Evolutionary conservation across 306 rosid species (phyloP), one percentile per base, ranked within the genome.

Genomic region (Echinosophora koreensis): DNA sequence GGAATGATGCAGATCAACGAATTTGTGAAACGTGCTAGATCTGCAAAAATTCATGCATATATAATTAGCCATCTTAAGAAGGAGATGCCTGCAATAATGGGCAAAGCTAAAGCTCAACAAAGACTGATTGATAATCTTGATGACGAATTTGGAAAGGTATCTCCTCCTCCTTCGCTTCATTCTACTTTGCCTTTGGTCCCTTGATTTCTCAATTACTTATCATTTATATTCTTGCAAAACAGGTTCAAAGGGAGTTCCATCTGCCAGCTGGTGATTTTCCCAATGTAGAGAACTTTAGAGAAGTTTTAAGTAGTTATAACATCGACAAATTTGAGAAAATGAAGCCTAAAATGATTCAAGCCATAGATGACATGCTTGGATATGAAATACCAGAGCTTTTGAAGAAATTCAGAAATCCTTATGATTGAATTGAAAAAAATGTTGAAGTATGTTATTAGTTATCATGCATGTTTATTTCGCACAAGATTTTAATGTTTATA

Each of bases 21-120:
- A 80, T 96, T 89, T 74, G 99, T 96, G 17, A 96, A 96, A 66
- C 94, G 98, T 52, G 98, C 99, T 6, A 87, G 99, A 88, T 93
- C 97, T 49, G 99, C 96, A 14, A 96, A 96, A 86, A 92, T 92
- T 47, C 99, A 96, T 70, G 98, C 99, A 46, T 85, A 91, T 77
- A 96, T 96, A 9, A 86, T 96, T 50, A 88, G 97, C 50, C 99
- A 96, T 78, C 95, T 96, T 3, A 89, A 81, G 84, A 92, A 88
- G 85, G 97, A 92, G 83, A 96, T 96, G 98, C 99, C 99, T 72
- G 74, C 96, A 14, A 85, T 96, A 74, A 89, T 95, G 76, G 99
- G 98, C 73, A 96, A 96, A 84, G 90, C 98, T 10, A 96, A 96
- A 85, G 72, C 96, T 65, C 99, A 92, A 56, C 96, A 93, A 77